A percentile compares a stretch with the other conserved stretches of the same genome.
These are phyloP conservation scores for Apiotrichum siamense DNA, from an alignment of 1,284 basidiomycete genomes.

Conservation along the genomic window DNA sequence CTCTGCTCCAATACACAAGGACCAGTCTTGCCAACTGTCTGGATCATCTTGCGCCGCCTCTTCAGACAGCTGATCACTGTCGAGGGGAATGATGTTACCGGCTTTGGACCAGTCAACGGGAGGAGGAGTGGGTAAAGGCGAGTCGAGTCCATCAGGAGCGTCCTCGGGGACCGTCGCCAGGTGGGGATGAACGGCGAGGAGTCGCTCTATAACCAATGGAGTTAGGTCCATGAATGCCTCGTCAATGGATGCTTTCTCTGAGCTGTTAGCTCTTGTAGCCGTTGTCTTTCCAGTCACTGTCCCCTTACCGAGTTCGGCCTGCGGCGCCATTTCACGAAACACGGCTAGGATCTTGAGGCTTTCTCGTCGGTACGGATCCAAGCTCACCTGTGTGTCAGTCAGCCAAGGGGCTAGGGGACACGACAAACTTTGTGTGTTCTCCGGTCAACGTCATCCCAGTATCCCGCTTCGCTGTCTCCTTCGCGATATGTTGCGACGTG, in stretches of 20 bases:
- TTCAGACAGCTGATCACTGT: slow-evolving; percentile 26
- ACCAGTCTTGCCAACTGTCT: slow-evolving; percentile 84
- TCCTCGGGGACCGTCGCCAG: slow-evolving; percentile 64
- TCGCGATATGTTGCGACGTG: slow-evolving; percentile 89
- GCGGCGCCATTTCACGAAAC: slow-evolving; percentile 71
- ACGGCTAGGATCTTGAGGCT: slow-evolving; percentile 80
- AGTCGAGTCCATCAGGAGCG: slow-evolving; percentile 67
- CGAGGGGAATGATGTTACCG: slow-evolving; percentile 66
- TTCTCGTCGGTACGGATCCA: slow-evolving; percentile 90
- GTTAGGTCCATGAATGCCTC: slow-evolving; percentile 85
- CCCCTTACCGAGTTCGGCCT: slow-evolving; percentile 59
- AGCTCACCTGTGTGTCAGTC: slow-evolving; percentile 61
- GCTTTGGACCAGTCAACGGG: slow-evolving; percentile 59
- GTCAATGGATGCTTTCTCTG: slow-evolving; percentile 68
- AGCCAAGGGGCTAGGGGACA: slow-evolving; percentile 1
- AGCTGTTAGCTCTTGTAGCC: background rate
- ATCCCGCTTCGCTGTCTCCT: slow-evolving; percentile 78
- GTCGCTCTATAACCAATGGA: slow-evolving; percentile 62
- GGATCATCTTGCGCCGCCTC: slow-evolving; percentile 22
- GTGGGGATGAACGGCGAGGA: slow-evolving; percentile 69
- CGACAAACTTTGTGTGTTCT: slow-evolving; percentile 76
- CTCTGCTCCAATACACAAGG: slow-evolving; percentile 80
- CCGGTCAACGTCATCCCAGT: slow-evolving; percentile 79
- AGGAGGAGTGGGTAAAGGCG: slow-evolving; percentile 71
- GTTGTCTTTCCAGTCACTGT: background rate